Conservation (phyloP, 1,284 basidiomycete species). For the Microbotryum violaceum region DNA sequence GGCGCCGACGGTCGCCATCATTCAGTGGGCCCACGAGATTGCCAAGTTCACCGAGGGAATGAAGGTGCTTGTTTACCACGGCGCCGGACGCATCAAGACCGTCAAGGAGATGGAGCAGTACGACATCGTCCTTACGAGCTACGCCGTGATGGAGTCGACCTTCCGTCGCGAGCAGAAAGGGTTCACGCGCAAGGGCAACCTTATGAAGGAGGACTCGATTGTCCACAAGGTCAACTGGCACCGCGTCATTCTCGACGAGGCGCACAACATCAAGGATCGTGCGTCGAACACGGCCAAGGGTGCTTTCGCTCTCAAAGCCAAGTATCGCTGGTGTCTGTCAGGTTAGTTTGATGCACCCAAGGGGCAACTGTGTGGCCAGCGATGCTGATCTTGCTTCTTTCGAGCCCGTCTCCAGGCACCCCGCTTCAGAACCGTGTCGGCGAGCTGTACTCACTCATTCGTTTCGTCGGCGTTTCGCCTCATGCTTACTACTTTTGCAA, state of each 20-base stretch:
- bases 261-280: conserved; percentile 91
- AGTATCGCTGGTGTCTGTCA: conserved; percentile 89
- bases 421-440: conserved; percentile 78
- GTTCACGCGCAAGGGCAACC: conserved; percentile 74
- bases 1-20: conserved; percentile 76
- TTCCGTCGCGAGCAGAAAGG: conserved; percentile 90
- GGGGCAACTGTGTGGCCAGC: conserved; percentile 47
- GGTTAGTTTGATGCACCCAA: conserved; percentile 59
- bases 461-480: conserved; percentile 61
- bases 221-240: conserved; percentile 84
- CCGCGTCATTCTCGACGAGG: conserved; percentile 73
- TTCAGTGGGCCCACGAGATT: conserved; percentile 98
- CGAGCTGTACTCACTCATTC: conserved; percentile 90
- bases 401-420: conserved; percentile 11
- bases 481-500: conserved; percentile 80
- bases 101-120: conserved; percentile 65
- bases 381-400: background rate
- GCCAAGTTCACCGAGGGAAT: conserved; percentile 47
- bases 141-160: conserved; percentile 77
- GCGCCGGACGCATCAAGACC: conserved; percentile 53
- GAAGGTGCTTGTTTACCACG: conserved; percentile 84
- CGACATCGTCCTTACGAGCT: conserved; percentile 59
- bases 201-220: conserved; percentile 81
- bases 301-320: conserved; percentile 74
- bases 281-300: conserved; percentile 93